Percentiles rank a stretch among this genome's conserved stretches.
These are phyloP conservation scores for Aspergillus homomorphus DNA, from an alignment of 495 filamentous ascomycete species.

Conservation along the genomic window DNA sequence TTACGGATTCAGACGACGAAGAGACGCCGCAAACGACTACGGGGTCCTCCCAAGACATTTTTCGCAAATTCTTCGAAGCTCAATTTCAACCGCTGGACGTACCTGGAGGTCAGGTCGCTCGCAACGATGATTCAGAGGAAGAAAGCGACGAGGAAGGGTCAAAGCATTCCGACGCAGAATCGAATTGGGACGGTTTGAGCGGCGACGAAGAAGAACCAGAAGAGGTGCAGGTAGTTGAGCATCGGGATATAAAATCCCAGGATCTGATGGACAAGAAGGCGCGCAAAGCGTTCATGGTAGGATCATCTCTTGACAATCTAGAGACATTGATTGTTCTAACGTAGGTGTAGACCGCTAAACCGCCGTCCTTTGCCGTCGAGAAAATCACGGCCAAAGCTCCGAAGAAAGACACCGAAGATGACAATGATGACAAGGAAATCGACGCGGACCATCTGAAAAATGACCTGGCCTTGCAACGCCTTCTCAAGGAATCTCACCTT, in stretches of 20 bases:
- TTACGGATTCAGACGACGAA: slow-evolving; percentile 18
- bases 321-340: background rate
- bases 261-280: slow-evolving; percentile 59
- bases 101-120: slow-evolving; percentile 15
- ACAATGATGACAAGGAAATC: slow-evolving; percentile 47
- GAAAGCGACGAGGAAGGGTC: slow-evolving; percentile 26
- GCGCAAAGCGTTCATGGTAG: slow-evolving; percentile 75
- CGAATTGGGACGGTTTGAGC: slow-evolving; percentile 68
- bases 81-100: slow-evolving; percentile 71
- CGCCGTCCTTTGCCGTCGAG: slow-evolving; percentile 47
- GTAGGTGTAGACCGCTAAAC: slow-evolving; percentile 38
- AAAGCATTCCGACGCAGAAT: slow-evolving; percentile 25
- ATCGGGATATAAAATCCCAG: slow-evolving; percentile 42
- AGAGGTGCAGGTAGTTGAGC: slow-evolving; percentile 63
- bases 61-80: slow-evolving; percentile 82
- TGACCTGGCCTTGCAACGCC: slow-evolving; percentile 84
- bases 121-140: slow-evolving; percentile 20
- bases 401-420: slow-evolving; percentile 33
- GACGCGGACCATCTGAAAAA: slow-evolving; percentile 76
- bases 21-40: slow-evolving; percentile 16
- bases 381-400: slow-evolving; percentile 28
- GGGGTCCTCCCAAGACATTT: slow-evolving; percentile 48
- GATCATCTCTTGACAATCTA: background rate
- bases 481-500: slow-evolving; percentile 90
- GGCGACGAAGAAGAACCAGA: slow-evolving; percentile 36